Base-by-base conservation (phyloP, 2,329 filamentous ascomycete genomes). In the Sporothrix phasma region DNA sequence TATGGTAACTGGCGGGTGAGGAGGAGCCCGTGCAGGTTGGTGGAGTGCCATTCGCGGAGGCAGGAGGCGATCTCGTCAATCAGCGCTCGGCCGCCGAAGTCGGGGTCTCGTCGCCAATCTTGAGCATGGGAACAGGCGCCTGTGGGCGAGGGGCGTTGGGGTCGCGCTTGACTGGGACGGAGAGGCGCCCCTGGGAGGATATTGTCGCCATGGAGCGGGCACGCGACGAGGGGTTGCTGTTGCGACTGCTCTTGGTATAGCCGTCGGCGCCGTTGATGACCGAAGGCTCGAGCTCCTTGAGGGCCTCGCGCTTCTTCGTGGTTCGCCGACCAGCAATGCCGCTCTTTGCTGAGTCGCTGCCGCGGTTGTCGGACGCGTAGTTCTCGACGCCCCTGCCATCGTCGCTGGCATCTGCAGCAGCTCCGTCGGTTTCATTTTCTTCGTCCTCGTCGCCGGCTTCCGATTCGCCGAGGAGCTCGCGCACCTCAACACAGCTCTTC, bases 41-140 rank as follows among this genome's bases (percentile, higher is more conserved):
- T 96, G 22, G 94, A 96, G 77, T 99, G 93, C 95, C 94, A 99
- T 81, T 99, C 94, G 70, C 94, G 86, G 67, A 99, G 78, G 73
- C 94, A 99, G 3, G 92, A 97, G 15, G 94, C 92, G 70, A 99
- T 97, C 75, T 99, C 94, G 75, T 99, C 94, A 26, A 99, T 92
- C 66, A 99, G 77, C 2, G 94, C 74, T 99, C 95, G 8, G 89
- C 87, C 17, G 84, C 81, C 5, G 92, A 97, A 0, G 91, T 96
- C 1, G 92, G 90, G 1, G 92, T 96, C 78, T 99, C 94, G 72
- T 99, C 94, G 65, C 94, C 94, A 73, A 99, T 93, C 75, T 97
- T 96, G 62, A 99, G 82, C 89, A 97, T 94, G 4, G 94, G 94
- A 8, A 99, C 92, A 0, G 94, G 94, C 11, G 95, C 95, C 11